Evolutionary conservation across 768 basidiomycete species (phyloP), one percentile per base, ranked within the genome.

Genomic region (Leccinum uliginosum): DNA sequence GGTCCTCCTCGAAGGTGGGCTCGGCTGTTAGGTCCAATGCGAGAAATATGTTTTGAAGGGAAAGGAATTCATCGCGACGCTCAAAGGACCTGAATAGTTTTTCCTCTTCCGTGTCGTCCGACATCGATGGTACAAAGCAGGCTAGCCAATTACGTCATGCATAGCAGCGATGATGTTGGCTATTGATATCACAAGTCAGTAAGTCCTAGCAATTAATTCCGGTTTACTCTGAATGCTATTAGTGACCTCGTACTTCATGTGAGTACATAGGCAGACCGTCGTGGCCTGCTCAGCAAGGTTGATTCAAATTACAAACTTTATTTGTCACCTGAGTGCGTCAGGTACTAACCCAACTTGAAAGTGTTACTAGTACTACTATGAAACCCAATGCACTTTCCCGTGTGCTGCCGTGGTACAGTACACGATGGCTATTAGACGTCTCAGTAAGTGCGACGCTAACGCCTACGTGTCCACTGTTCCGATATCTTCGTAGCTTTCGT

Each of bases 401-500:
- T n/a, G n/a, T n/a, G n/a, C n/a, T n/a, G n/a, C n/a, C n/a, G n/a
- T n/a, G n/a, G n/a, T n/a, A n/a, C n/a, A n/a, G n/a, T n/a, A 14
- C 45, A 49, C 54, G 21, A 73, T 73, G 70, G 12, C 30, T 32
- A 12, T 32, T 32, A 32, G 30, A 32, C 58, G 56, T 34, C 59
- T 73, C 26, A 73, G 70, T 71, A 59, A 23, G 64, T 50, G 15
- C 48, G 29, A n/a, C 10, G n/a, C 49, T n/a, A 23, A 51, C 26
- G 5, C 12, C 26, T 15, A 40, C 26, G 29, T 10, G 26, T 10
- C 19, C 12, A 48, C 51, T 69, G 49, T 71, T 45, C 10, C 24
- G 11, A 44, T 17, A 35, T 15, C 17, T 7, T 58, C 32, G 24
- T 54, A 96, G 94, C 89, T 21, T 97, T 98, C 70, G 93, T 98